Conservation (phyloP, 768 basidiomycete genomes). For the Xanthoconium purpureum region DNA sequence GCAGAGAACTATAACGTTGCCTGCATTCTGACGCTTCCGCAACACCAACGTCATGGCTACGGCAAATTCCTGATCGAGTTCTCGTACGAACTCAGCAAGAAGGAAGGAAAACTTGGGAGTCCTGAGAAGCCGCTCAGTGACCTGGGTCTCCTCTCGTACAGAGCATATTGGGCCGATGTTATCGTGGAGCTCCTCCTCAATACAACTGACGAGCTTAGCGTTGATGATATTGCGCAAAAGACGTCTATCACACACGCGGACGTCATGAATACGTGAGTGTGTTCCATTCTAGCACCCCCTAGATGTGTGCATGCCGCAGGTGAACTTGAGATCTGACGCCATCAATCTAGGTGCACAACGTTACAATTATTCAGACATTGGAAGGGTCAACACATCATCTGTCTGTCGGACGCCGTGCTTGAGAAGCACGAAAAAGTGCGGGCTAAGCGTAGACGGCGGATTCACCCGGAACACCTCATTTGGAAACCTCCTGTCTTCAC, state of each 20-base stretch:
- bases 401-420: slow-evolving; percentile 84
- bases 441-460: slow-evolving; percentile 73
- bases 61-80: slow-evolving; percentile 97
- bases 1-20: slow-evolving; percentile 99
- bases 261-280: slow-evolving; percentile 94
- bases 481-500: slow-evolving; percentile 98
- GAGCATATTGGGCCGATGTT: slow-evolving; percentile 96
- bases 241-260: slow-evolving; percentile 94
- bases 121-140: slow-evolving; percentile 98
- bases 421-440: slow-evolving; percentile 86
- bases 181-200: slow-evolving; percentile 87
- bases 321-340: slow-evolving; percentile 5
- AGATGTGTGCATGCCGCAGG: background rate
- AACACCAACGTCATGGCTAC: slow-evolving; percentile 95
- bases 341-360: slow-evolving; percentile 73
- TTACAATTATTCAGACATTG: slow-evolving; percentile 94
- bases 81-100: slow-evolving; percentile 96
- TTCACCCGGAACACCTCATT: slow-evolving; percentile 73
- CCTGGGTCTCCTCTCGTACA: slow-evolving; percentile 86
- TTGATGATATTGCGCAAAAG: slow-evolving; percentile 96
- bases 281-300: slow-evolving; percentile 6
- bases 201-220: slow-evolving; percentile 72
- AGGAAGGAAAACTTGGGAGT: slow-evolving; percentile 91
- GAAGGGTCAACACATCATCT: slow-evolving; percentile 93
- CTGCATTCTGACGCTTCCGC: slow-evolving; percentile 97